Evolutionary conservation across 2,329 filamentous ascomycete genomes (phyloP).

Genomic region (Cladorrhinum sp.): DNA sequence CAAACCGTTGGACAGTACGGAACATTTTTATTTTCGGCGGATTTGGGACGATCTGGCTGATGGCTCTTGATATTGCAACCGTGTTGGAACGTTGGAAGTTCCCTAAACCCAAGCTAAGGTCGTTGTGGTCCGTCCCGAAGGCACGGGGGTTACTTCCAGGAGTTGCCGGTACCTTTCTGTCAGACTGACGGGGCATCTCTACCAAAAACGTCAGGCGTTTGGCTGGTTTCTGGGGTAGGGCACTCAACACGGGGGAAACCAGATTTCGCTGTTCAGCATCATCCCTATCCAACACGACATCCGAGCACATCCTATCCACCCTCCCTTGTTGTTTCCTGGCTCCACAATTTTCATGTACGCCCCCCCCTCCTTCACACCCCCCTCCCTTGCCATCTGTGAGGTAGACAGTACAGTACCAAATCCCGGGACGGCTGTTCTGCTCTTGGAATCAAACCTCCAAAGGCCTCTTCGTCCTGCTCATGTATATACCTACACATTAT

Average conservation of each 20-base stretch:
- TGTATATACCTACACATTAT: constrained; percentile 8
- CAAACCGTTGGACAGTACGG: constrained; percentile 11
- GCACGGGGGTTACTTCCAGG: constrained; percentile 10
- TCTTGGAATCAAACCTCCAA: constrained; percentile 20
- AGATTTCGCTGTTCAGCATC: constrained; percentile 8
- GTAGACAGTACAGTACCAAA: not conserved
- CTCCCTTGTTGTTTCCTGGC: constrained; percentile 20
- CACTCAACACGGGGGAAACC: constrained; percentile 14
- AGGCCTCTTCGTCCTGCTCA: constrained; percentile 17
- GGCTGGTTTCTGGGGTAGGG: constrained; percentile 16
- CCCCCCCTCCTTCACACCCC: constrained; percentile 9
- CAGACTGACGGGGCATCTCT: constrained; percentile 11
- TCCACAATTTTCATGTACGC: constrained; percentile 20
- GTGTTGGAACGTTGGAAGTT: constrained; percentile 7
- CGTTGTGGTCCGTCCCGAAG: constrained; percentile 12
- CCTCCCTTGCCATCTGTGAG: constrained; percentile 7
- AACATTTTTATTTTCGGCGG: constrained; percentile 6
- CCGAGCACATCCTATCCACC: constrained; percentile 18
- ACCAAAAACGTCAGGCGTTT: constrained; percentile 22
- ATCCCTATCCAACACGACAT: constrained; percentile 18
- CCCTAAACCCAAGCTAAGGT: constrained; percentile 13
- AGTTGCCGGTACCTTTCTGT: constrained; percentile 12
- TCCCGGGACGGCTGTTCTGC: constrained; percentile 19
- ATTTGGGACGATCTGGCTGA: constrained; percentile 11
- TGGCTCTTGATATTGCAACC: constrained; percentile 16